Conservation (phyloP, 2,329 filamentous ascomycete genomes). For the Ceratocystis colombiana region DNA sequence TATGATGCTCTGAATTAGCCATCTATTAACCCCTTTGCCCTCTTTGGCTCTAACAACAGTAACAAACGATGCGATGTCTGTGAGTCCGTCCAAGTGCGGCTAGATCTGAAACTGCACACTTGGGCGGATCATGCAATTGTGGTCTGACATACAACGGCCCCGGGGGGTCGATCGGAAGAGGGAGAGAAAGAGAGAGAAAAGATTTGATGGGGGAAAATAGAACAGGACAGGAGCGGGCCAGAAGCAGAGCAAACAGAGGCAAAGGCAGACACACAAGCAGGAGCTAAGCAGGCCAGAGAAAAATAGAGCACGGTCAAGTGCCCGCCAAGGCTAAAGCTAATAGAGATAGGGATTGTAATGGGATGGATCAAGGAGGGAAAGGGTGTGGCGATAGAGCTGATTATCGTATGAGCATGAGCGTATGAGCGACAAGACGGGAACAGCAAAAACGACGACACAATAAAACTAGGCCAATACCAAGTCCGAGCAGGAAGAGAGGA, state of each 20-base stretch:
- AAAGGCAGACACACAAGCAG: no score
- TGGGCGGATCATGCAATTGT: slow-evolving; percentile 25
- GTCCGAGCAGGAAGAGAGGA: not conserved
- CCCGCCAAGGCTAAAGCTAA: slow-evolving; percentile 6
- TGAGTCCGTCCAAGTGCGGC: slow-evolving; percentile 10
- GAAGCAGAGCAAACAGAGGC: no score
- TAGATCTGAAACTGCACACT: slow-evolving; percentile 16
- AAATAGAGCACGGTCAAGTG: slow-evolving; percentile 12
- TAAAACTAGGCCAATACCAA: not conserved
- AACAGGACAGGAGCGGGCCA: no score
- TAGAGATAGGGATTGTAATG: not conserved
- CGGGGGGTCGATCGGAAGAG: slow-evolving; percentile 24
- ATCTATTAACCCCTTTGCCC: slow-evolving; percentile 10
- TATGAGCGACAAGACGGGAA: not conserved
- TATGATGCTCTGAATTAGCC: slow-evolving; percentile 12
- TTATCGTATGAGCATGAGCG: slow-evolving; percentile 15
- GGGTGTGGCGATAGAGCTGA: slow-evolving; percentile 15
- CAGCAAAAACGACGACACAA: not conserved
- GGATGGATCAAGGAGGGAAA: not conserved
- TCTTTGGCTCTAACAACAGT: not conserved
- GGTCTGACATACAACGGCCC: slow-evolving; percentile 25
- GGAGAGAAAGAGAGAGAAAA: slow-evolving; percentile 20
- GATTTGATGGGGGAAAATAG: slow-evolving; percentile 14
- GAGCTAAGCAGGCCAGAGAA: not conserved
- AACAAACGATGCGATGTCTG: not conserved